Base-by-base conservation (phyloP, 371 early-diverging fungal species). In the Lichtheimia hyalospora region DNA sequence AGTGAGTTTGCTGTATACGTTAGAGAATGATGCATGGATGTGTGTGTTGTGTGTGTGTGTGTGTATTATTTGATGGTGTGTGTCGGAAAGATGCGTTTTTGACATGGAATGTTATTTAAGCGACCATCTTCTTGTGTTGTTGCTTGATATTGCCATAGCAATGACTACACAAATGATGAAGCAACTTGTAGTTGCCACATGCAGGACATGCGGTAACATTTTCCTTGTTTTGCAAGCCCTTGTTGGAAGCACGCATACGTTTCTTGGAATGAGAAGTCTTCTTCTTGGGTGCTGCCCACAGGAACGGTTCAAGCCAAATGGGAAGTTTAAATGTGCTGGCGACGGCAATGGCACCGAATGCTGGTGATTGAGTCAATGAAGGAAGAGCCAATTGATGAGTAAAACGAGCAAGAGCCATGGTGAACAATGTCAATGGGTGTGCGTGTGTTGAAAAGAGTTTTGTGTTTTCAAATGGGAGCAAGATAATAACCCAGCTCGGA, bases 181-280 rank as follows among this genome's bases (percentile, higher is more conserved):
- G 67, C 40, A 91, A 70, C 65, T 92, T 91, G 48, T 79, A 75
- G 34, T 79, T 82, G 14, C 92, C 92, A 60, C 94, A 93, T 40
- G 83, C 86, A 16, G 84, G 86, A 68, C 94, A 93, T 40, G 73
- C 66, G 14, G 80, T 75, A 43, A 93, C 85, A 61, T 93, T 89
- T 42, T 84, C 77, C 55, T 85, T 83, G 68, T 86, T 84, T 72
- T 87, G 84, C 57, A 92, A 74, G 25, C 89, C 89, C 71, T 92
- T 93, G 71, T 88, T 91, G 34, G 91, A 82, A 55, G 87, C 84
- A 65, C 93, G 84, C 90, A 89, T 92, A 58, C 93, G 89, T 71
- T 92, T 92, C 73, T 90, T 91, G 41, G 89, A 84, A 64, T 93
- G 92, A 18, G 93, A 91, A 0, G 93, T 92, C 74, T 89, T 87